A percentile compares a stretch with the other conserved stretches of the same genome.
phyloP scores from a whole-genome alignment of 345 rosid genomes.

The Litchi chinensis region DNA sequence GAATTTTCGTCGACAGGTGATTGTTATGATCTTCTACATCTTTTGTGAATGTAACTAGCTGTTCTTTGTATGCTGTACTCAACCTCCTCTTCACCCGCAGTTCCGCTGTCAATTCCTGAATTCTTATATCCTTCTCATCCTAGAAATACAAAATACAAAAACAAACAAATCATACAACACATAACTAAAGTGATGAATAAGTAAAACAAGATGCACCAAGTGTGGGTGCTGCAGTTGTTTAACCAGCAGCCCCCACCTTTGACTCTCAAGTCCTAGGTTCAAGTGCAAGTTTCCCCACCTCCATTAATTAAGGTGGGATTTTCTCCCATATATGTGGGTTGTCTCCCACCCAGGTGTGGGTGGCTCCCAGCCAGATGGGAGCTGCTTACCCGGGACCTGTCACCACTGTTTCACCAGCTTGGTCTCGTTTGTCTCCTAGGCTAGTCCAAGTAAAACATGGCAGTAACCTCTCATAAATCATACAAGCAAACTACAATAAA shows the following conservation, averaged over 20 bases:
- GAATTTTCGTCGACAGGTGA: constrained; percentile 30
- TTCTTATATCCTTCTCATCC: constrained; percentile 40
- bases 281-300: no score
- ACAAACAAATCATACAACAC: not conserved
- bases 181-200: not conserved
- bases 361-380: no score
- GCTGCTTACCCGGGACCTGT: no score
- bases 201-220: not conserved
- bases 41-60: constrained; percentile 31
- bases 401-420: no score
- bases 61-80: constrained; percentile 34
- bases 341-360: no score
- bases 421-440: no score
- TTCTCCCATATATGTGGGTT: no score
- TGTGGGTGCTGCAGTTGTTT: no score
- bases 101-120: constrained; percentile 34
- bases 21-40: constrained; percentile 34
- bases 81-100: constrained; percentile 32
- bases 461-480: not conserved
- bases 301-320: no score
- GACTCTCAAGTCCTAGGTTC: no score
- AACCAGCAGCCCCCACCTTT: no score
- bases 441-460: no score
- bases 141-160: not conserved
- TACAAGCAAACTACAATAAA: not conserved